Base-by-base conservation (phyloP, 164 flowering plant genomes). In the Berberis vulgaris region DNA sequence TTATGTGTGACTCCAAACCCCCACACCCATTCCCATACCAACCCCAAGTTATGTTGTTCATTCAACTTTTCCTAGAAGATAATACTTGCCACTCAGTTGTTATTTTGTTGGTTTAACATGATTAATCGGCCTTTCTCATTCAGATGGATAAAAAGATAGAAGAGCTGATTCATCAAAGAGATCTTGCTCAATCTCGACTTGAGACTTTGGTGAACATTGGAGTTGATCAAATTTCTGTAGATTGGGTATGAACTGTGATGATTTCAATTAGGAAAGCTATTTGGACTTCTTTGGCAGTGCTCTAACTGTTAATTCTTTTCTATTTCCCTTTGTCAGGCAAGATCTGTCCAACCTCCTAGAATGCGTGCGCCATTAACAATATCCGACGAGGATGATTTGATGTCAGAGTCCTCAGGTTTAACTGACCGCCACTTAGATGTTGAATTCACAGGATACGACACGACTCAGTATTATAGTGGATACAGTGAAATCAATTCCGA, bases 91-190 rank as follows among this genome's bases (percentile, higher is more conserved):
- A 26, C 26, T 26, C 26, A 26, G 26, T 60, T 60, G 49, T 26
- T 41, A 43, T 40, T 52, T 8, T 45, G 1, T 59, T 39, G 46
- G 2, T n/a, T 68, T 42, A 80, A 67, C 3, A 44, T 67, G 57
- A 52, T 10, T 10, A 52, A 58, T 60, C 13, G 26, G 6, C 56
- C 50, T 68, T 45, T 43, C 57, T 41, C 69, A 9, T 78, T 57
- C 83, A 95, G 99, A 81, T 95, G 95, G 97, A 84, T 73, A 86
- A 81, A 74, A 91, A 88, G 78, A 81, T 88, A 26, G 71, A 72
- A 71, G 95, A 88, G 70, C 72, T 91, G 64, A 82, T 71, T 40
- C 82, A 76, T 78, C 95, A 88, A 65, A 73, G 91, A 41, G 89
- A 91, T 79, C 78, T 88, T 70, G 95, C 94, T 74, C 84, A 91